Base-by-base conservation (phyloP, 2,329 filamentous ascomycete species). In the Coniochaeta prunicola region DNA sequence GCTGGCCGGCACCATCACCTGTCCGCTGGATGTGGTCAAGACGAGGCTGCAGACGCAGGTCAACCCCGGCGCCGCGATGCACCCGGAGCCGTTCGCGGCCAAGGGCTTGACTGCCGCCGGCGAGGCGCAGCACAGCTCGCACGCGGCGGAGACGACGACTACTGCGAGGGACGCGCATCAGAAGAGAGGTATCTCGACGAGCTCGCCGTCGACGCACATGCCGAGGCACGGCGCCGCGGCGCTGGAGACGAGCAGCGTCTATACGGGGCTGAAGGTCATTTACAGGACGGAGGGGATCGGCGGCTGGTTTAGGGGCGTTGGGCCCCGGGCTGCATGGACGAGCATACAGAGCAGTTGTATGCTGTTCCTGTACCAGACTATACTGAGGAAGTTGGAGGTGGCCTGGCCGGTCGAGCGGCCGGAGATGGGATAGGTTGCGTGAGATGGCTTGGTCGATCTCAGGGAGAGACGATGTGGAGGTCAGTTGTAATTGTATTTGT, bases 261-360 rank as follows among this genome's bases (percentile, higher is more conserved):
- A 93, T 58, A 91, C 85, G 2, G 94, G 93, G 1, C 76, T 99
- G 38, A 86, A 81, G 65, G 82, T 96, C 64, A 96, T 99, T 67
- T 99, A 97, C 76, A 86, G 84, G 64, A 91, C 89, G 6, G 94
- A 99, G 74, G 94, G 94, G 1, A 66, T 97, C 17, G 83, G 83
- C 2, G 96, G 94, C 1, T 96, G 91, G 87, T 99, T 99, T 74
- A 85, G 94, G 59, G 94, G 94, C 28, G 93, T 99, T 1, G 93
- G 93, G 0, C 94, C 94, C 1, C 85, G 94, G 58, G 88, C 88
- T 59, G 91, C 97, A 15, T 99, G 94, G 94, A 99, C 94, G 24
- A 96, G 93, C 68, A 91, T 97, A 59, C 94, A 99, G 77, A 96
- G 90, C 69, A 90, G 92, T 45, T 96, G 91, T 64, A 97, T 97